Conservation (phyloP, 768 basidiomycete species). For the Boletus fagicola region DNA sequence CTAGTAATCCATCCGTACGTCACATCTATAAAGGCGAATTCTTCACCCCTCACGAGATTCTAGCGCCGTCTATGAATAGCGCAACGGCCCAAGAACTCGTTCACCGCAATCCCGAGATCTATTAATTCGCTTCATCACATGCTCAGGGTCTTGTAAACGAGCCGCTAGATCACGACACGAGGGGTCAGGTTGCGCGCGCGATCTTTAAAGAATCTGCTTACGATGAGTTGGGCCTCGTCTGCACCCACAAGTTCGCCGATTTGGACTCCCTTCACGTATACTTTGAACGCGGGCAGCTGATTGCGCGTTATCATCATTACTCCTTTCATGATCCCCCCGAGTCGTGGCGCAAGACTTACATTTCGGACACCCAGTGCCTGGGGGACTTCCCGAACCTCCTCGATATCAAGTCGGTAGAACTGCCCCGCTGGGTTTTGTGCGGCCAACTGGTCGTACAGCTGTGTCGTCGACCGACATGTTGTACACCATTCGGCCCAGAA, state of each 20-base stretch:
- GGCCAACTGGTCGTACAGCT: constrained; percentile 26
- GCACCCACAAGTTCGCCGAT: constrained; percentile 31
- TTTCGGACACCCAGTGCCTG: constrained; percentile 25
- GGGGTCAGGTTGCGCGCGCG: constrained; percentile 18
- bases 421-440: constrained; percentile 26
- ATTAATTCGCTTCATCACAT: constrained; percentile 19
- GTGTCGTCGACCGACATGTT: constrained; percentile 23
- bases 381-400: constrained; percentile 28
- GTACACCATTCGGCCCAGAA: constrained; percentile 35
- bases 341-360: constrained; percentile 14
- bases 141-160: constrained; percentile 29
- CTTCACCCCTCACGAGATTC: constrained; percentile 11
- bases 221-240: constrained; percentile 25
- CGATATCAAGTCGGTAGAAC: constrained; percentile 33
- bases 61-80: constrained; percentile 23
- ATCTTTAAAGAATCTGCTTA: constrained; percentile 12
- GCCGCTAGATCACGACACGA: constrained; percentile 23
- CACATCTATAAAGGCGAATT: constrained; percentile 16
- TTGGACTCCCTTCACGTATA: constrained; percentile 31
- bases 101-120: constrained; percentile 8
- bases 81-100: constrained; percentile 3
- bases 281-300: constrained; percentile 32
- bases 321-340: constrained; percentile 14
- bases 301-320: constrained; percentile 13
- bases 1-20: constrained; percentile 14